Percentiles rank a stretch among this genome's conserved stretches.
Evolutionary conservation across 345 rosid species (phyloP).

Genomic region (Brassica nigra): DNA sequence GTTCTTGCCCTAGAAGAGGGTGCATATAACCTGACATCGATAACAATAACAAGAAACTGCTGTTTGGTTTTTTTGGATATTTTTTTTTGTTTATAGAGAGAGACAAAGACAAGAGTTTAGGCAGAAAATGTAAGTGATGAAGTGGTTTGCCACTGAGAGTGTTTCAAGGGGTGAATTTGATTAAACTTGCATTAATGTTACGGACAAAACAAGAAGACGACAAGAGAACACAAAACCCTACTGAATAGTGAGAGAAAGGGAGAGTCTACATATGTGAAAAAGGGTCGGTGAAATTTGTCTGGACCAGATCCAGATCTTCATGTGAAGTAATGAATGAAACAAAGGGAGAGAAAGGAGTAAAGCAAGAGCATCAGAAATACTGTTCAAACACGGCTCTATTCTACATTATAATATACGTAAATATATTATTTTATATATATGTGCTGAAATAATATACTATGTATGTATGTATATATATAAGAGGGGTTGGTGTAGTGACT

Average conservation of each 20-base stretch:
- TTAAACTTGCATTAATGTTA: slow-evolving; percentile 22
- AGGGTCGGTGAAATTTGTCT: slow-evolving; percentile 38
- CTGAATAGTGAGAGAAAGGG: slow-evolving; percentile 15
- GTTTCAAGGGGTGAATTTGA: slow-evolving; percentile 30
- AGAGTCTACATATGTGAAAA: slow-evolving; percentile 12
- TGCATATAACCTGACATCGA: slow-evolving; percentile 56
- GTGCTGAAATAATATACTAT: neutral
- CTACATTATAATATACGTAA: slow-evolving; percentile 12
- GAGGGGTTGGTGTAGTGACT: slow-evolving; percentile 22
- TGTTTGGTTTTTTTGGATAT: slow-evolving; percentile 7
- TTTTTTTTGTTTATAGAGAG: neutral
- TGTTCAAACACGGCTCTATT: slow-evolving; percentile 12
- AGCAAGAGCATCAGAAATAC: slow-evolving; percentile 34
- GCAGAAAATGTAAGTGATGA: slow-evolving; percentile 27
- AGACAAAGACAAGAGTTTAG: slow-evolving; percentile 34
- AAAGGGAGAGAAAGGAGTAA: slow-evolving; percentile 36
- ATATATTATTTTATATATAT: neutral
- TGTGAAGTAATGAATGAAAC: slow-evolving; percentile 36
- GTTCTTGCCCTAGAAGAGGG: slow-evolving; percentile 54
- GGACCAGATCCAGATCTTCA: slow-evolving; percentile 52
- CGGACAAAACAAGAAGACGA: slow-evolving; percentile 41
- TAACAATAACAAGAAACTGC: slow-evolving; percentile 17
- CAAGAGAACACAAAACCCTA: slow-evolving; percentile 36
- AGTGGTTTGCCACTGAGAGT: slow-evolving; percentile 36
- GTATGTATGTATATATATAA: neutral